These are phyloP conservation scores for Termitomyces sp. DNA, from an alignment of 768 basidiomycete species.

Conservation along the genomic window DNA sequence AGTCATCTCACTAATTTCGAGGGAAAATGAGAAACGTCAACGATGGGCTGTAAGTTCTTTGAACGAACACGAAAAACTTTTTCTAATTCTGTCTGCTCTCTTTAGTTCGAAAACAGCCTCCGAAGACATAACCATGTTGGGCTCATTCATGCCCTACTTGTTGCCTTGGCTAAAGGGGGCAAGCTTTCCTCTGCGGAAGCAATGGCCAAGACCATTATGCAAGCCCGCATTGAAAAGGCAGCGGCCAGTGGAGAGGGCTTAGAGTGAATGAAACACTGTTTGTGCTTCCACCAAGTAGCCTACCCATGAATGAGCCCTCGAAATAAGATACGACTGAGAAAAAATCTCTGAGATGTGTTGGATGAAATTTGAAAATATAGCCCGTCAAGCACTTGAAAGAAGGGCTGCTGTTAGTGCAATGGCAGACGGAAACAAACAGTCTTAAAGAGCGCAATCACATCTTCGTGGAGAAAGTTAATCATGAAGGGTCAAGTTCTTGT, in stretches of 20 bases:
- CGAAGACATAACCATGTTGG: constrained; percentile 87
- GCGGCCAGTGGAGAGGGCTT: constrained; percentile 40
- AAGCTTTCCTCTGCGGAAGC: constrained; percentile 49
- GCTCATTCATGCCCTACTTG: constrained; percentile 67
- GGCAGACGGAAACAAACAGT: background rate
- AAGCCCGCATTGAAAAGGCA: constrained; percentile 38
- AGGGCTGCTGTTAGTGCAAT: background rate
- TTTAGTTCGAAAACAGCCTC: constrained; percentile 81
- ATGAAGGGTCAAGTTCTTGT: background rate
- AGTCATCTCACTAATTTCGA: constrained; percentile 48
- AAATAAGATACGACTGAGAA: too few species aligned
- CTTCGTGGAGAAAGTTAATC: background rate
- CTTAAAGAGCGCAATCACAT: background rate
- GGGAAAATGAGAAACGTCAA: constrained; percentile 71
- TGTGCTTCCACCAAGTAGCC: background rate
- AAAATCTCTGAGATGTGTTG: background rate
- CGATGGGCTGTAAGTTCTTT: constrained; percentile 69
- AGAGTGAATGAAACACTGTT: constrained; percentile 19
- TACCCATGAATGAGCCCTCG: background rate
- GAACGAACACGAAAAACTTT: background rate
- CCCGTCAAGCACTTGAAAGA: background rate
- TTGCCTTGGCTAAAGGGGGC: constrained; percentile 68
- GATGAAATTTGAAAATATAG: background rate
- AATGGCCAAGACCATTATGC: constrained; percentile 39
- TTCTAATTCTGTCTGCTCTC: background rate